Base-by-base conservation (phyloP, 75 land plant genomes). In the Picea glauca region DNA sequence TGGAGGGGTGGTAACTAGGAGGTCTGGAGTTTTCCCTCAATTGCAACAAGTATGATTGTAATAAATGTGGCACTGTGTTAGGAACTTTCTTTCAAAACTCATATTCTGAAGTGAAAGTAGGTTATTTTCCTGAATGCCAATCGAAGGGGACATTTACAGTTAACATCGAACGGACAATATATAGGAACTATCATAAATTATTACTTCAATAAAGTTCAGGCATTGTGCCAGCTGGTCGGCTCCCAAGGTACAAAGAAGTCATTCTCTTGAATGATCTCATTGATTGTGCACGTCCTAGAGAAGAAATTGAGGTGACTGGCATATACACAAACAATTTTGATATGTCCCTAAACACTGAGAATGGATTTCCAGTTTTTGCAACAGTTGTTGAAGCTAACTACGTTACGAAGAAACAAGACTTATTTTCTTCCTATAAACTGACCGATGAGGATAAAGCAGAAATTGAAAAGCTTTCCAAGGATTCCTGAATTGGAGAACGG, bases 61-160 rank as follows among this genome's bases (percentile, higher is more conserved):
- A 82, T 79, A 96, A 96, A 77, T 96, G 99, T 85, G 93, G 92
- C 13, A 60, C 89, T 46, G 80, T 88, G 76, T 80, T 96, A 66
- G 99, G 99, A 7, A 95, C 98, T 13, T 96, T 96, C 76, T 85
- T 88, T 77, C 99, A 96, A 78, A 96, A 94, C 76, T 91, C 95
- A 59, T 93, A 92, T 78, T 86, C 91, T 30, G 99, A 96, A 83
- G 94, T 96, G 72, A 96, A 91, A 81, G 98, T 96, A 72, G 99
- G 99, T 54, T 96, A 95, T 62, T 96, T 98, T 76, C 99, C 98
- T 5, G 98, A 94, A 80, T 96, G 99, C 83, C 95, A 96, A 78
- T 96, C 99, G 2, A 90, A 91, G 78, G 99, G 99, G 13, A 98
- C 99, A 66, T 96, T 96, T 82, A 91, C 86, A 46, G 93, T 59